Base-by-base conservation (phyloP, 1,139 yeast genomes). In the Pichia sp. region DNA sequence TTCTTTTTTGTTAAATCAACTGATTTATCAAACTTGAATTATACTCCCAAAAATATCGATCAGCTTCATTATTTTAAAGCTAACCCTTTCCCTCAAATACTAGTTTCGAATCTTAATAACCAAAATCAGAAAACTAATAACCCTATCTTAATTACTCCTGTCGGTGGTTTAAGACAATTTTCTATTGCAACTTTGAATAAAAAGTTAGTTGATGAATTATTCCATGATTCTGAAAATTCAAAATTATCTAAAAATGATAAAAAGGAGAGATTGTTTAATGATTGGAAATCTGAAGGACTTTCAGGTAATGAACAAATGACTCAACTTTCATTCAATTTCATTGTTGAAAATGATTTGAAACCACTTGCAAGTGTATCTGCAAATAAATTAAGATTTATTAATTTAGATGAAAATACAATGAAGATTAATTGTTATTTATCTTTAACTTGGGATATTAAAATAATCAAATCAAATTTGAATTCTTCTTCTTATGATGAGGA, bases 81-180 rank as follows among this genome's bases (percentile, higher is more conserved):
- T 4, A 40, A 32, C 28, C 51, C 51, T 2, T 48, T 28, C 28
- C 37, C 51, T 20, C 51, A 48, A 32, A 41, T 48, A 28, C 26
- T 41, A 17, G 39, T 43, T 5, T 46, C 50, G n/a, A 43, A 44
- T 15, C 10, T 25, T 8, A 21, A 39, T 3, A 33, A 32, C 21
- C 17, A 12, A 17, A 4, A n/a, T 21, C 11, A 20, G n/a, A 14
- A 30, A 12, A 18, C 34, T 26, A 39, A 43, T 14, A 41, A 42
- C 4, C 51, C 60, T 23, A 52, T 68, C 12, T 52, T 72, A 28
- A 58, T 72, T 25, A 63, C 74, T 14, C 76, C 78, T 1, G 63
- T 72, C 23, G 78, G 78, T 22, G 79, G 79, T 0, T 48, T 73
- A 24, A 62, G 78, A 31, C 71, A 71, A 46, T 66, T 69, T 40